Base-by-base conservation (phyloP, 306 rosid genomes). In the Senna tora region DNA sequence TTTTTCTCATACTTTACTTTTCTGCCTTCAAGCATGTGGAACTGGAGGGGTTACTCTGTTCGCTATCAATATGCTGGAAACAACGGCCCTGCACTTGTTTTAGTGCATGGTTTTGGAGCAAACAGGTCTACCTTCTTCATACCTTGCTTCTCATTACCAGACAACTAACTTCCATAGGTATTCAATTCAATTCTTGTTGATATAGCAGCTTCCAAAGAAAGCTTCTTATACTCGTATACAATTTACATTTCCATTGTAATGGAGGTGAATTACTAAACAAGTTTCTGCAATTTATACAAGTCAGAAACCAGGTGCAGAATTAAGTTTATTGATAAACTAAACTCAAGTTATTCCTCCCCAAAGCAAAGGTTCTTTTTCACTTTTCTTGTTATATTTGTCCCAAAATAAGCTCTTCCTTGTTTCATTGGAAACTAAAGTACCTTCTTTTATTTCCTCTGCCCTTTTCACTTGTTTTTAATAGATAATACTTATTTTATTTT, bases 81-180 rank as follows among this genome's bases (percentile, higher is more conserved):
- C 57, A 58, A 52, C 64, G 98, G 97, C 73, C 96, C 96, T 71
- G 91, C 98, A 12, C 72, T 91, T 38, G 80, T 94, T 69, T 72
- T 91, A 65, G 81, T 94, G 63, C 98, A 91, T 64, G 97, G 98
- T 59, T 94, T 94, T 81, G 98, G 98, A 82, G 98, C 98, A 73
- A 94, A 94, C 92, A 94, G 98, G 96, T 93, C 82, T 65, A 25
- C 82, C 12, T 62, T 76, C 21, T 72, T 71, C 84, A 78, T 51
- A 72, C 63, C 62, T 73, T 80, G 64, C 79, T 83, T 81, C 85
- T 83, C 83, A 72, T 85, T 81, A 67, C 43, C 76, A 62, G 83
- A 75, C 84, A 51, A 36, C 67, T 61, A 61, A 61, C 16, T 79
- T 60, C 52, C 74, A 66, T 81, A 74, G 83, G 83, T 79, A 78